Conservation (phyloP, 179 eudicot species). For the Silene noctiflora region DNA sequence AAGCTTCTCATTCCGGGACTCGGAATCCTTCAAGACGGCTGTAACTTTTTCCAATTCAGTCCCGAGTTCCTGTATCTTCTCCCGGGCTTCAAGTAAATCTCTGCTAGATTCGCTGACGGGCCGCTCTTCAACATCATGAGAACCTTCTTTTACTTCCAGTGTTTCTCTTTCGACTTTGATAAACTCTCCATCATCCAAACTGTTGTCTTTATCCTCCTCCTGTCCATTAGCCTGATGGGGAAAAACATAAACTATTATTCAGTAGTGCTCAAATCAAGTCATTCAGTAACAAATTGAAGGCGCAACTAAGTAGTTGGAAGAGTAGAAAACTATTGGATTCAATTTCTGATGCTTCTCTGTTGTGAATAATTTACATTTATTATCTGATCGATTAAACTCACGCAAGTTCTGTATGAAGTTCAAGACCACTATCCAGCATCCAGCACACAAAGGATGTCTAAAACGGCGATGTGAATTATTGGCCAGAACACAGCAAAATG, state of each 20-base stretch:
- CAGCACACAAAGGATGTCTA: neutral
- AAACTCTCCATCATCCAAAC: slow-evolving; percentile 76
- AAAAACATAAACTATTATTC: neutral
- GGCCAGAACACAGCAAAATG: neutral
- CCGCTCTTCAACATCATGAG: slow-evolving; percentile 34
- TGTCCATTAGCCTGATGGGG: slow-evolving; percentile 39
- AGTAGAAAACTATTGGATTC: neutral
- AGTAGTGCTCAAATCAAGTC: neutral
- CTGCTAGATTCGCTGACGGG: slow-evolving; percentile 43
- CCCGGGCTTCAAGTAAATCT: slow-evolving; percentile 71
- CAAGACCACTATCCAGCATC: neutral
- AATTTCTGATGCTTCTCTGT: neutral
- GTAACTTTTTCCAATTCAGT: slow-evolving; percentile 59
- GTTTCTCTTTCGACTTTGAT: slow-evolving; percentile 87
- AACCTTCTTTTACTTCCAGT: slow-evolving; percentile 38
- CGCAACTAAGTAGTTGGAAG: neutral
- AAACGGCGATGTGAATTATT: neutral
- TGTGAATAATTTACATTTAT: too few relatives aligned
- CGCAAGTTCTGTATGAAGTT: neutral
- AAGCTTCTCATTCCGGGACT: slow-evolving; percentile 56
- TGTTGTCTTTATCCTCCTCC: slow-evolving; percentile 64
- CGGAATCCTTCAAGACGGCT: slow-evolving; percentile 51
- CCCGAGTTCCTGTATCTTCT: slow-evolving; percentile 69
- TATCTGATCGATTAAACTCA: neutral
- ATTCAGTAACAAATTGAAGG: neutral